A percentile compares a stretch with the other conserved stretches of the same genome.
These are phyloP conservation scores for Terana coerulea DNA, from an alignment of 768 basidiomycete genomes.

Conservation along the genomic window DNA sequence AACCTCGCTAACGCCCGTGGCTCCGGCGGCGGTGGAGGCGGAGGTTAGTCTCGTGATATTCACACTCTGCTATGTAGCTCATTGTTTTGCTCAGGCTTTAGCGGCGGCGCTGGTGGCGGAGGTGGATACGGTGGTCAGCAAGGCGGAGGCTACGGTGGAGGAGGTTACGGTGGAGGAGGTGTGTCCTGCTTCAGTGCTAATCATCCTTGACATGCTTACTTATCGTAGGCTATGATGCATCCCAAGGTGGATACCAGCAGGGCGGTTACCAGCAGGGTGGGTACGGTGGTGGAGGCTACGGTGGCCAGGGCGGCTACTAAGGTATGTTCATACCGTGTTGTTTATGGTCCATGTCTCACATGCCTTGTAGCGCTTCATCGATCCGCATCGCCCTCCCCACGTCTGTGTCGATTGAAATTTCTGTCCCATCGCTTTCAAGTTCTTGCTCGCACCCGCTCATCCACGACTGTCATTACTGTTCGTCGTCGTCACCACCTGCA, in stretches of 20 bases:
- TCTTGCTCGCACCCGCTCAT: slow-evolving; percentile 31
- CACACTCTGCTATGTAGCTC: no score
- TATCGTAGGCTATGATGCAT: slow-evolving; percentile 5
- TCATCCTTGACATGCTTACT: neutral
- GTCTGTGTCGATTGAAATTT: slow-evolving; percentile 11
- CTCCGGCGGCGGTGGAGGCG: slow-evolving; percentile 49
- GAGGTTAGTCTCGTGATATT: slow-evolving; percentile 23
- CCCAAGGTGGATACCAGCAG: slow-evolving; percentile 11
- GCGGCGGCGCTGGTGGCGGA: slow-evolving; percentile 6
- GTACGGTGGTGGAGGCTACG: slow-evolving; percentile 17
- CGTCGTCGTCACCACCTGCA: slow-evolving; percentile 37
- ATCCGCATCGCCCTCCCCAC: slow-evolving; percentile 2
- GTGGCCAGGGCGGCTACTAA: slow-evolving; percentile 34
- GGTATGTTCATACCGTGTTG: neutral
- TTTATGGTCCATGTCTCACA: neutral
- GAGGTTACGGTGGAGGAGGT: slow-evolving; percentile 23
- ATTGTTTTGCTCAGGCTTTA: neutral
- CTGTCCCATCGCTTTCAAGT: slow-evolving; percentile 10
- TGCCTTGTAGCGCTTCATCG: neutral
- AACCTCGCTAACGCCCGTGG: slow-evolving; percentile 77
- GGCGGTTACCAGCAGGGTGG: slow-evolving; percentile 20
- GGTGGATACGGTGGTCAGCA: slow-evolving; percentile 5
- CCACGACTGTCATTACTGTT: slow-evolving; percentile 32
- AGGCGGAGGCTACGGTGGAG: slow-evolving; percentile 10
- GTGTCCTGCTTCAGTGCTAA: neutral